These are phyloP conservation scores for Suhomyces vadensis DNA, from an alignment of 805 yeast species.

Conservation along the genomic window DNA sequence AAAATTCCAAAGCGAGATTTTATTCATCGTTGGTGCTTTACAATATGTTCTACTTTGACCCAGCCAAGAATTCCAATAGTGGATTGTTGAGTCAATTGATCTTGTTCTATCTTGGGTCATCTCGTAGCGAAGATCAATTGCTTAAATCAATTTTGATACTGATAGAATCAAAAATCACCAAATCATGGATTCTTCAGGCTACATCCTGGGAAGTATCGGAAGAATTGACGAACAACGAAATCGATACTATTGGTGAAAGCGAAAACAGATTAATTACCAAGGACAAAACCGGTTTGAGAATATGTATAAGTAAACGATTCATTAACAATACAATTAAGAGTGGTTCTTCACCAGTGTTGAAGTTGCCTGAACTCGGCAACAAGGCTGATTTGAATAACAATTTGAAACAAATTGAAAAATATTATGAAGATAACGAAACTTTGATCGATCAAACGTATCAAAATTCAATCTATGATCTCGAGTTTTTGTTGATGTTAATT, in stretches of 20 bases:
- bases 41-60: slow-evolving; percentile 50
- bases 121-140: slow-evolving; percentile 58
- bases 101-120: slow-evolving; percentile 62
- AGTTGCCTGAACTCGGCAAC: not conserved
- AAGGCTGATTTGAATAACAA: not conserved
- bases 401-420: slow-evolving; percentile 27
- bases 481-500: slow-evolving; percentile 62
- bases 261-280: slow-evolving; percentile 48
- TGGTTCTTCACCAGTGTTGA: not conserved
- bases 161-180: slow-evolving; percentile 54
- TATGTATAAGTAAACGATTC: slow-evolving; percentile 51
- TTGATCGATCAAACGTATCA: slow-evolving; percentile 22
- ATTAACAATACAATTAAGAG: slow-evolving; percentile 47
- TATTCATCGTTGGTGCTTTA: slow-evolving; percentile 49
- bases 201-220: slow-evolving; percentile 64
- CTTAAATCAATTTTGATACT: slow-evolving; percentile 54
- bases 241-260: slow-evolving; percentile 51
- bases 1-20: slow-evolving; percentile 31
- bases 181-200: slow-evolving; percentile 68
- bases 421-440: slow-evolving; percentile 22
- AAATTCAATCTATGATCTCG: slow-evolving; percentile 58
- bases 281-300: slow-evolving; percentile 45
- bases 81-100: slow-evolving; percentile 49
- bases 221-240: slow-evolving; percentile 41
- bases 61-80: slow-evolving; percentile 44